Conservation (phyloP, 164 flowering plant species). For the Hamamelis virginiana region DNA sequence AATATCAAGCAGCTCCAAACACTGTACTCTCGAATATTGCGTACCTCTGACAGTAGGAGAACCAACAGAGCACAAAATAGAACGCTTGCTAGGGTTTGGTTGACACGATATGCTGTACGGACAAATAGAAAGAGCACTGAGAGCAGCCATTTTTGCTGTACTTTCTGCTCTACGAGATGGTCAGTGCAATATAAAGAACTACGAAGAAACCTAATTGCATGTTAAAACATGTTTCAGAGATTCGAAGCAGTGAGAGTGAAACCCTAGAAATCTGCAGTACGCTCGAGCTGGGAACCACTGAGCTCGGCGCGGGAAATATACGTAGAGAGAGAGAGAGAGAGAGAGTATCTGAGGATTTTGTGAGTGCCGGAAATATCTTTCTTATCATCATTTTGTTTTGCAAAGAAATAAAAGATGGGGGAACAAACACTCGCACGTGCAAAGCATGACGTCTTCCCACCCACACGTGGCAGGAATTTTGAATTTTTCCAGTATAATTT, state of each 20-base stretch:
- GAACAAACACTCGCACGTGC: background rate
- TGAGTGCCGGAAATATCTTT: conserved; percentile 15
- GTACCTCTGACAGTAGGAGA: conserved; percentile 34
- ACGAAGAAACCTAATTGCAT: background rate
- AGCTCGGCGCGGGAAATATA: conserved; percentile 17
- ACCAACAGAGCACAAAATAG: conserved; percentile 39
- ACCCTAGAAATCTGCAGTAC: conserved; percentile 1
- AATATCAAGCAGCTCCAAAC: background rate
- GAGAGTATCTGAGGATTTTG: background rate
- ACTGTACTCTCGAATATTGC: background rate
- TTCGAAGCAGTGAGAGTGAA: background rate
- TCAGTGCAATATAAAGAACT: background rate
- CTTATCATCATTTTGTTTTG: conserved; percentile 12
- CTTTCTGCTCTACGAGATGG: conserved; percentile 4
- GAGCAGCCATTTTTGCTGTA: conserved; percentile 49
- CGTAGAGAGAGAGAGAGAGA: no score
- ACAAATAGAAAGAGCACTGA: conserved; percentile 48
- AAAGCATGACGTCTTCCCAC: background rate
- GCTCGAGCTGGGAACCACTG: background rate
- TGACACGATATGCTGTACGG: conserved; percentile 40
- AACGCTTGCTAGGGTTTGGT: conserved; percentile 24
- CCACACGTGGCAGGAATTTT: background rate
- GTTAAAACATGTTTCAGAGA: background rate
- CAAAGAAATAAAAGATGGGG: background rate
- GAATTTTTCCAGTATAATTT: no score